phyloP scores from a whole-genome alignment of 805 yeast species.

The Starmerella sirachaensis region DNA sequence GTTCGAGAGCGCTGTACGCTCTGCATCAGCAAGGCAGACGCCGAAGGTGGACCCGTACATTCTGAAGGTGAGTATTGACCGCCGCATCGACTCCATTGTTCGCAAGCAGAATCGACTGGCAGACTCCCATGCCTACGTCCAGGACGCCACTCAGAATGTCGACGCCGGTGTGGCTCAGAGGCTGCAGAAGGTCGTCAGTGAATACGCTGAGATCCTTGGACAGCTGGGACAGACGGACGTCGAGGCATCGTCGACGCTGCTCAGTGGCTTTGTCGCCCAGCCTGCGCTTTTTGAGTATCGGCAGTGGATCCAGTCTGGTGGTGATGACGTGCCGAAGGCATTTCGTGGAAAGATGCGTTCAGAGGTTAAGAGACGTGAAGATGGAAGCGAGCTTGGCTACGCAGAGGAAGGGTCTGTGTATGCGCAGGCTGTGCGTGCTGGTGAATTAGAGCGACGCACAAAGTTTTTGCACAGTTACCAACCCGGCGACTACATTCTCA shows the following conservation, averaged over 20 bases:
- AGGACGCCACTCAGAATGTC: conserved; percentile 75
- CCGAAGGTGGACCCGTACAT: conserved; percentile 58
- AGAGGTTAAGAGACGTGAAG: not conserved
- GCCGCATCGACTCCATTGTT: conserved; percentile 64
- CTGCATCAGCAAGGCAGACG: conserved; percentile 14
- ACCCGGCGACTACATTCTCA: conserved; percentile 79
- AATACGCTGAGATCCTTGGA: conserved; percentile 57
- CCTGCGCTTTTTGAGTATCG: conserved; percentile 84
- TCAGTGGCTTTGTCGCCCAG: conserved; percentile 63
- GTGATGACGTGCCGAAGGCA: conserved; percentile 14
- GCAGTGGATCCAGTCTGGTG: conserved; percentile 35
- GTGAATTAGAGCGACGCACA: conserved; percentile 77
- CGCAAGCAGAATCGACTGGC: conserved; percentile 75
- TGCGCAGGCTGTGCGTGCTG: conserved; percentile 58
- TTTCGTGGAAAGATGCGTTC: conserved; percentile 6
- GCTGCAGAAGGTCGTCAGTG: conserved; percentile 67
- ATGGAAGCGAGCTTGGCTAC: conserved; percentile 38
- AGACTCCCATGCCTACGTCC: conserved; percentile 79
- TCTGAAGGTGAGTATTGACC: conserved; percentile 57
- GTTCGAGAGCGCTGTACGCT: conserved; percentile 18
- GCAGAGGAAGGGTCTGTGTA: conserved; percentile 59
- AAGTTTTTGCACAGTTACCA: conserved; percentile 87
- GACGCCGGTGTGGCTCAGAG: conserved; percentile 81
- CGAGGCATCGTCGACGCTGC: conserved; percentile 51
- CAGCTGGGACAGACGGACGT: conserved; percentile 24